phyloP scores from a whole-genome alignment of 2,329 filamentous ascomycete genomes.

The Aspergillus piperis region DNA sequence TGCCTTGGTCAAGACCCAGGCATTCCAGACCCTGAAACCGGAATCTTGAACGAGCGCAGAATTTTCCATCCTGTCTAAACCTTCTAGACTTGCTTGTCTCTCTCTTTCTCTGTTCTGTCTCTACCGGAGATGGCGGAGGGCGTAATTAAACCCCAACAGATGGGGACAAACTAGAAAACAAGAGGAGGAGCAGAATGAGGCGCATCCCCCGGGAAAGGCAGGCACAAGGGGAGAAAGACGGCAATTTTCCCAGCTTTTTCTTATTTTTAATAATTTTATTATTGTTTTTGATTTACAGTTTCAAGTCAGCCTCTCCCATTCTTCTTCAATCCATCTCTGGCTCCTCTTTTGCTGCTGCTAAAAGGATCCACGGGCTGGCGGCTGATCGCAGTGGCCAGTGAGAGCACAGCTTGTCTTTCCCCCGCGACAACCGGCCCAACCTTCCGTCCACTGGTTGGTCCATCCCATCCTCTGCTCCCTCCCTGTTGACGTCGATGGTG shows the following conservation, averaged over 20 bases:
- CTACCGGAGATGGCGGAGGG: too few species aligned
- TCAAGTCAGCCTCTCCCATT: background rate
- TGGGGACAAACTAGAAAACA: background rate
- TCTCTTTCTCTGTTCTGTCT: background rate
- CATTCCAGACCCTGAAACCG: constrained; percentile 5
- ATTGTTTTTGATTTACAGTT: background rate
- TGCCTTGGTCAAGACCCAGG: constrained; percentile 8
- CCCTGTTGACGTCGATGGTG: constrained; percentile 10
- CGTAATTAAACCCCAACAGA: background rate
- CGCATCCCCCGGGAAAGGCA: background rate
- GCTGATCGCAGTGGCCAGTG: constrained; percentile 1
- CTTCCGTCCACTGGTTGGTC: constrained; percentile 10
- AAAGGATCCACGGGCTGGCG: constrained; percentile 11
- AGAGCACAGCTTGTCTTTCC: background rate
- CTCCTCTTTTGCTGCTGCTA: background rate
- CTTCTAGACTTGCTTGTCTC: background rate
- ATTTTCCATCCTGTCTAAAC: background rate
- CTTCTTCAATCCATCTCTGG: background rate
- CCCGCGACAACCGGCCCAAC: constrained; percentile 3
- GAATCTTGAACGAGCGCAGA: background rate
- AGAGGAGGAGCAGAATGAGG: background rate
- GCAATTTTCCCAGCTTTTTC: background rate
- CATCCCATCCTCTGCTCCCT: constrained; percentile 3
- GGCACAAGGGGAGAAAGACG: background rate
- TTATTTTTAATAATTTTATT: too few species aligned